phyloP scores from a whole-genome alignment of 306 rosid species.

The Arachis hypogaea region DNA sequence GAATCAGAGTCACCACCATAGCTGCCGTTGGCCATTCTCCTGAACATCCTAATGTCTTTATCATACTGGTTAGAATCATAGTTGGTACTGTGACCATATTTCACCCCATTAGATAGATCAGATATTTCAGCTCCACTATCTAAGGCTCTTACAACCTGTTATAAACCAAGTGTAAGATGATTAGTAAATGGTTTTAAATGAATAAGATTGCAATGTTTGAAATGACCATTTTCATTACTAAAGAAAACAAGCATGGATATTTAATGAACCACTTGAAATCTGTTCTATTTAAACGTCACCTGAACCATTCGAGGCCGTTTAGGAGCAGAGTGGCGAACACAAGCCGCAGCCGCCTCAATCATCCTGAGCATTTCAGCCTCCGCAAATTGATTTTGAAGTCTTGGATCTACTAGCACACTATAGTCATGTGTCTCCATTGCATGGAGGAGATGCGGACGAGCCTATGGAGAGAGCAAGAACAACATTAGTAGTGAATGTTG shows the following conservation, averaged over 20 bases:
- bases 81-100: conserved; percentile 74
- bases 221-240: not conserved
- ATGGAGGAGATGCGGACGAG: conserved; percentile 74
- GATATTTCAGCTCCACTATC: conserved; percentile 64
- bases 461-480: conserved; percentile 54
- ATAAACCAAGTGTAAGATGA: conserved; percentile 24
- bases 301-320: conserved; percentile 92
- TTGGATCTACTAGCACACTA: conserved; percentile 61
- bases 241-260: not conserved
- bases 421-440: conserved; percentile 73
- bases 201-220: not conserved
- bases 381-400: conserved; percentile 68
- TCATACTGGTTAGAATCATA: conserved; percentile 87
- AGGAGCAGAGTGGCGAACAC: conserved; percentile 88
- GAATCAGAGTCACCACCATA: conserved; percentile 49
- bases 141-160: conserved; percentile 83
- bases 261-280: not conserved
- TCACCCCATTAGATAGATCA: conserved; percentile 88
- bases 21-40: conserved; percentile 63
- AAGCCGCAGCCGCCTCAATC: conserved; percentile 94
- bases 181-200: conserved; percentile 12
- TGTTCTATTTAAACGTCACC: conserved; percentile 51
- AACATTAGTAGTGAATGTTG: conserved; percentile 14
- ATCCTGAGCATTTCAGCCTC: conserved; percentile 83
- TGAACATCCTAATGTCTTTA: conserved; percentile 67